phyloP scores from a whole-genome alignment of 176 grass and related monocot genomes.

The Urochloa ruziziensis region DNA sequence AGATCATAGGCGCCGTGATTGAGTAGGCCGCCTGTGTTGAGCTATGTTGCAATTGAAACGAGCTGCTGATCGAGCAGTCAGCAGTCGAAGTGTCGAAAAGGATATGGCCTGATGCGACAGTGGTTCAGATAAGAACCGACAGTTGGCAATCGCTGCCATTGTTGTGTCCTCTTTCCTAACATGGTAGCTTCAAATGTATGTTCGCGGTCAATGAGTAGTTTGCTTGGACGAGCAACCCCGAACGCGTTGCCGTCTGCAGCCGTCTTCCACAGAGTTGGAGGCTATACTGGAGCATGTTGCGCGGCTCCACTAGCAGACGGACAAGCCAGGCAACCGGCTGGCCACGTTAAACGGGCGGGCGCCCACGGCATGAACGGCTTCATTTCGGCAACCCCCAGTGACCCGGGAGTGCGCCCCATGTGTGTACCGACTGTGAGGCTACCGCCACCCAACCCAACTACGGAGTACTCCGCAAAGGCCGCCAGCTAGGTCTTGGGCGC shows the following conservation, averaged over 20 bases:
- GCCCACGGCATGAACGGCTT: background rate
- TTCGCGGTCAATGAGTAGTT: background rate
- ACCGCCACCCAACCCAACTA: background rate
- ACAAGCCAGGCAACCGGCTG: background rate
- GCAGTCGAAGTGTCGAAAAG: background rate
- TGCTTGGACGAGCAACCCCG: background rate
- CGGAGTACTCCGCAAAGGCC: background rate
- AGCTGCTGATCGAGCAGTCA: too few species aligned
- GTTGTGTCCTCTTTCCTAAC: background rate
- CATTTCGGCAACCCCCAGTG: background rate
- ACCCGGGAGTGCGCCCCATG: background rate
- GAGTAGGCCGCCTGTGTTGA: background rate
- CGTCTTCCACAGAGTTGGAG: background rate
- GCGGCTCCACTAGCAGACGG: background rate
- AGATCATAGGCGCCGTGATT: background rate
- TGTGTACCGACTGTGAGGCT: background rate
- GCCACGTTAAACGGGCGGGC: background rate
- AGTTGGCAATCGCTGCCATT: background rate
- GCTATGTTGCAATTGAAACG: background rate
- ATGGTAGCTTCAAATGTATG: background rate
- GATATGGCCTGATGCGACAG: background rate
- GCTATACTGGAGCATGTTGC: background rate
- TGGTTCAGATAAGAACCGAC: background rate
- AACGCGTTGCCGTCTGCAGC: background rate
- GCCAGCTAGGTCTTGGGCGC: background rate